Evolutionary conservation across 305 asterid genomes (phyloP).

Genomic region (Fraxinus sp.): DNA sequence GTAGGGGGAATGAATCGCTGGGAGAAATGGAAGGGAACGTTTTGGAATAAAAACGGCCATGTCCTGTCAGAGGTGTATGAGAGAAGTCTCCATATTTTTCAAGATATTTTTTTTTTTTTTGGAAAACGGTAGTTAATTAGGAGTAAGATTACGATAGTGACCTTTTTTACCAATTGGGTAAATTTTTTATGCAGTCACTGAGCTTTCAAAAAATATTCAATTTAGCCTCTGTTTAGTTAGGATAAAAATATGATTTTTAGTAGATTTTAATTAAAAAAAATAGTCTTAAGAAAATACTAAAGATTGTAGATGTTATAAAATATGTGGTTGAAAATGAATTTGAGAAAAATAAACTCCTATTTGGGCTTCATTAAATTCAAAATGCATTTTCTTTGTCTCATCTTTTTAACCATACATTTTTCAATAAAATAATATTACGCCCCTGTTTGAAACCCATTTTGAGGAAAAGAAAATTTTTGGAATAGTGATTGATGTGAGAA

Average conservation of each 20-base stretch:
- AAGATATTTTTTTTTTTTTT: neutral
- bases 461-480: no score
- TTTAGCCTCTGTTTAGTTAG: neutral
- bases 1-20: neutral
- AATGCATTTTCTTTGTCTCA: no score
- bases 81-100: slow-evolving; percentile 22
- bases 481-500: no score
- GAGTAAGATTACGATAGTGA: neutral
- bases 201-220: neutral
- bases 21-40: slow-evolving; percentile 6
- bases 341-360: neutral
- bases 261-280: no score
- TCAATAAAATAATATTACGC: no score
- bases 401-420: no score
- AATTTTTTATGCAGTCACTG: neutral
- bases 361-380: no score
- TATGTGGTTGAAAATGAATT: neutral
- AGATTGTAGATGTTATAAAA: no score
- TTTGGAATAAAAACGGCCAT: slow-evolving; percentile 31
- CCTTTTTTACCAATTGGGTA: neutral
- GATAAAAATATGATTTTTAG: neutral
- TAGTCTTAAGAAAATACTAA: no score
- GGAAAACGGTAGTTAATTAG: neutral
- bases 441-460: no score
- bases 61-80: slow-evolving; percentile 9